These are phyloP conservation scores for Osmanthus fragrans DNA, from an alignment of 257 asterid species.

Conservation along the genomic window DNA sequence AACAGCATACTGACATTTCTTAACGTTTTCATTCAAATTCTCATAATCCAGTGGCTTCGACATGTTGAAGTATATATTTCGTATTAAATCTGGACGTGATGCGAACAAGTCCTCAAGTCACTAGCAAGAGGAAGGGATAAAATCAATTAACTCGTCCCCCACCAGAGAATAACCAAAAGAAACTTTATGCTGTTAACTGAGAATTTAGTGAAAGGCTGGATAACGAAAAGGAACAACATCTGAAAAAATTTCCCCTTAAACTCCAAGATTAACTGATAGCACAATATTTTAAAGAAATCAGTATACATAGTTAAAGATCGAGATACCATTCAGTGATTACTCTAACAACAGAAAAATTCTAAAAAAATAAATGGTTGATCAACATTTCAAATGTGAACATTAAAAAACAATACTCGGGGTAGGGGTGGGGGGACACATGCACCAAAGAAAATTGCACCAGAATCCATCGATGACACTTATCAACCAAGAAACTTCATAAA, in stretches of 20 bases:
- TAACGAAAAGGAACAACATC: not conserved
- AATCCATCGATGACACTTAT: constrained; percentile 8
- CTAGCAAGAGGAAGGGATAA: not conserved
- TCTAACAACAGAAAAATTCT: not conserved
- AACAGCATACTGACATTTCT: constrained; percentile 97
- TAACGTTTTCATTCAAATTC: constrained; percentile 89
- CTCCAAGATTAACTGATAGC: not conserved
- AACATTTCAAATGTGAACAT: not conserved
- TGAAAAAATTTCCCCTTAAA: not conserved
- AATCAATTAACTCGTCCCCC: constrained; percentile 15
- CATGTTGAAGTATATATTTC: constrained; percentile 36
- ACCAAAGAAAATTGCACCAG: not conserved
- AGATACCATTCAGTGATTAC: not conserved
- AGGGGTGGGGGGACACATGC: not conserved
- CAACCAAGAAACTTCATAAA: constrained; percentile 2
- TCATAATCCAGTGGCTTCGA: constrained; percentile 81
- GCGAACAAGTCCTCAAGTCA: not conserved
- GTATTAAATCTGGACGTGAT: constrained; percentile 14
- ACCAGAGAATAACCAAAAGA: constrained; percentile 11
- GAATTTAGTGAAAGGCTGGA: constrained; percentile 2
- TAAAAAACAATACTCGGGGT: not conserved
- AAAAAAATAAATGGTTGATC: not conserved
- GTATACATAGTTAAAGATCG: not conserved
- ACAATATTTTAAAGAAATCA: not conserved
- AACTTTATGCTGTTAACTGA: not conserved